Evolutionary conservation across 148 eudicot genomes (phyloP).

Genomic region (Oxyria digyna): DNA sequence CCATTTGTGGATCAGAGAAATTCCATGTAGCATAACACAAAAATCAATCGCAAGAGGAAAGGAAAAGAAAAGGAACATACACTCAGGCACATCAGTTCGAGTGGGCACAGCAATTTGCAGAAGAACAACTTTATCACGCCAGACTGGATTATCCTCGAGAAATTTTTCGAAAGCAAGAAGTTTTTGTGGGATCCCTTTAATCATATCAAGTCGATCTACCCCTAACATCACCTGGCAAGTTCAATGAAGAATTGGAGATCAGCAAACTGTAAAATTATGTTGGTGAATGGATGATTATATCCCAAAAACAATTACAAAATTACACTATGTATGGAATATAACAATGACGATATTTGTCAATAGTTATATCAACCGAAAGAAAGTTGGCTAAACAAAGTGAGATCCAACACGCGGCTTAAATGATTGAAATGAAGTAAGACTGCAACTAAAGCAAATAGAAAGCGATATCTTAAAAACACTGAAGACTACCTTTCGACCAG

Average conservation of each 20-base stretch:
- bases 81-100: slow-evolving; percentile 97
- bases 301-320: neutral
- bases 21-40: neutral
- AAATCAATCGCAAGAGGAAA: neutral
- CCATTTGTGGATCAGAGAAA: neutral
- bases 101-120: slow-evolving; percentile 98
- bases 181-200: slow-evolving; percentile 97
- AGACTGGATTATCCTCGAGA: slow-evolving; percentile 68
- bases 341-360: neutral
- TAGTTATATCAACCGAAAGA: neutral
- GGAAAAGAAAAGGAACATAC: slow-evolving; percentile 28
- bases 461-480: neutral
- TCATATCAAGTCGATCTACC: slow-evolving; percentile 99
- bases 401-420: neutral
- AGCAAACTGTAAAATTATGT: neutral
- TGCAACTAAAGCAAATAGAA: neutral
- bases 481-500: slow-evolving; percentile 6
- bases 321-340: neutral
- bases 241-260: neutral
- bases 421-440: neutral
- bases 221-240: slow-evolving; percentile 79
- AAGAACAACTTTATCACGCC: slow-evolving; percentile 89
- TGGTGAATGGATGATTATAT: neutral
- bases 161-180: slow-evolving; percentile 92
- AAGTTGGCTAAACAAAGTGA: neutral